Conservation (phyloP, 352 stramenopile genomes). For the Globisporangium sylvaticum region DNA sequence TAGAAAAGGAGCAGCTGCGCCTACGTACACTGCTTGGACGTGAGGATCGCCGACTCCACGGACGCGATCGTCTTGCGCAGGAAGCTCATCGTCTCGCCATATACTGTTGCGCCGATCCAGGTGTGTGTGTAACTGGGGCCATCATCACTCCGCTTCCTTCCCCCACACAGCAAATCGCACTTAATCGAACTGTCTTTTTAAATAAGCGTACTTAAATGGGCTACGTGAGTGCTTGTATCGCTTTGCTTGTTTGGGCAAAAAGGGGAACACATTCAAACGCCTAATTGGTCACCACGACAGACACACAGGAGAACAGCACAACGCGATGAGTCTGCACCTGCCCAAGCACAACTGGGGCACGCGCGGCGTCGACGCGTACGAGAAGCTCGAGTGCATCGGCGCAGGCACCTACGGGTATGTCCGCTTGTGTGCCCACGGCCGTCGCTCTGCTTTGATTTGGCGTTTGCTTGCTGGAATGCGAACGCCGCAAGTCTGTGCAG, state of each 20-base stretch:
- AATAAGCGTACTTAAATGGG: conserved; percentile 13
- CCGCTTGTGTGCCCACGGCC: neutral
- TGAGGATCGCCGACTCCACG: conserved; percentile 71
- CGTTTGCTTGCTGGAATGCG: neutral
- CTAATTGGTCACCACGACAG: neutral
- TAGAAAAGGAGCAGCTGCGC: neutral
- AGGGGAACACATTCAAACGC: neutral
- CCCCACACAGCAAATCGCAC: neutral
- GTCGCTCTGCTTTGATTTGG: neutral
- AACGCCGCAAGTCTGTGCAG: neutral
- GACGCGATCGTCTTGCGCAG: conserved; percentile 64
- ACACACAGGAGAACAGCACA: neutral
- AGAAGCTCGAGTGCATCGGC: conserved; percentile 88
- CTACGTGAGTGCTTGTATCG: too few species aligned
- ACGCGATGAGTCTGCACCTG: conserved; percentile 77
- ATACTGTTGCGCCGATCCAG: neutral
- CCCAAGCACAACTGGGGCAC: conserved; percentile 85
- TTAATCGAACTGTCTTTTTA: neutral
- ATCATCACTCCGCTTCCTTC: neutral
- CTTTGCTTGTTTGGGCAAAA: neutral
- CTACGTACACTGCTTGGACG: conserved; percentile 75
- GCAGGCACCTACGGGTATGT: conserved; percentile 85
- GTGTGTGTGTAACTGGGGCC: neutral
- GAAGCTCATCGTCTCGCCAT: conserved; percentile 55
- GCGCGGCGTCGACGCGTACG: conserved; percentile 77